Base-by-base conservation (phyloP, 441 rosid species). In the Brassica balearica region DNA sequence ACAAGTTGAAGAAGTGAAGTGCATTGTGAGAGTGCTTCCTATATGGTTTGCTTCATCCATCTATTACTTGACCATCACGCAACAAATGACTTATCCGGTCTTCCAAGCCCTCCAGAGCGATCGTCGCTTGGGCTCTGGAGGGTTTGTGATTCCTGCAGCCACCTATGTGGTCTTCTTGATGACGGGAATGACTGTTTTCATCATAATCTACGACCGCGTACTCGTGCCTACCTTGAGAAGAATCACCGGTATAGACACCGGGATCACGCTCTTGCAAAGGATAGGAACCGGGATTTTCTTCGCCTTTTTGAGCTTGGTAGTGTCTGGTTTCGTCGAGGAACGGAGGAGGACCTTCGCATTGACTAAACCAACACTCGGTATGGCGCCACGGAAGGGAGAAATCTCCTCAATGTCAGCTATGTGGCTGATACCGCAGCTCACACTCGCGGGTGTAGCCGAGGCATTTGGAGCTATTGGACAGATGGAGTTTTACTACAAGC, bases 1-100 rank as follows among this genome's bases (percentile, higher is more conserved):
- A 86, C 94, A 93, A 84, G 93, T 91, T 36, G 97, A 93, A 84
- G 96, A 91, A 84, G 82, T 85, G 69, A 93, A 93, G 84, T 93
- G 96, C 85, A 36, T 92, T 14, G 23, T 84, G 51, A 84, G 93
- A 73, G 93, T 93, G 69, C 34, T 93, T 60, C 97, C 97, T 0
- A 86, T 91, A 63, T 90, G 93, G 92, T 8, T 84, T 11, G 72
- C 96, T 2, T 81, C 75, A 4, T 10, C 87, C 5, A 19, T 93
- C 2, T 91, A 84, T 78, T 85, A 83, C 73, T 15, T 83, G 15
- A 78, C 83, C 6, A 73, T 91, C 23, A 86, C 84, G 34, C 96
- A 89, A 75, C 96, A 90, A 69, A 73, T 82, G 60, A 91, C 96
- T 0, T 90, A 85, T 10, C 87, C 85, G 0, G 87, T 91, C 71